These are phyloP conservation scores for Amphirosellinia nigrospora DNA, from an alignment of 495 filamentous ascomycete species.

Conservation along the genomic window DNA sequence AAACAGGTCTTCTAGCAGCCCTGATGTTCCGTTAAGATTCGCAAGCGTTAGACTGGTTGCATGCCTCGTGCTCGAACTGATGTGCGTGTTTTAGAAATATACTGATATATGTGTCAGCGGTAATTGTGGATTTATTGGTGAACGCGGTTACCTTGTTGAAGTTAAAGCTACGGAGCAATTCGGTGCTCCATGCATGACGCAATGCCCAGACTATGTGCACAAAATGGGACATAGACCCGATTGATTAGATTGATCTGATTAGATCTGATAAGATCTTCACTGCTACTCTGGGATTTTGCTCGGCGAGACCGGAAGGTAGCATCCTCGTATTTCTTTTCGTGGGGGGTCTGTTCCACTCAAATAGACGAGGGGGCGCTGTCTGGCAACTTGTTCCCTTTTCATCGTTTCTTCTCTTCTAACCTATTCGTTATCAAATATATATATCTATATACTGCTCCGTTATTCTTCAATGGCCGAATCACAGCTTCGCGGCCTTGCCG, in stretches of 20 bases:
- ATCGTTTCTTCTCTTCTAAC: background rate
- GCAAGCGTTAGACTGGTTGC: background rate
- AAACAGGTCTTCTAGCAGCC: background rate
- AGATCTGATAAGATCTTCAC: slow-evolving; percentile 20
- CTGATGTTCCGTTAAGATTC: background rate
- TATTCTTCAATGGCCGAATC: slow-evolving; percentile 33
- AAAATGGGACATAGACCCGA: background rate
- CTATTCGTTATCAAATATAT: background rate
- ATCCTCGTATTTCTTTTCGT: background rate
- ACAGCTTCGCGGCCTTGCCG: slow-evolving; percentile 33
- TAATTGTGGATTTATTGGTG: background rate
- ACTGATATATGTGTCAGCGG: background rate
- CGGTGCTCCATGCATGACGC: background rate
- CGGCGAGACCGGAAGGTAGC: slow-evolving; percentile 14
- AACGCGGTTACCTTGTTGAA: background rate
- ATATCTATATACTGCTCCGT: background rate
- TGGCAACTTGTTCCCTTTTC: background rate
- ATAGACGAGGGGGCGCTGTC: background rate
- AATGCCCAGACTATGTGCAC: background rate
- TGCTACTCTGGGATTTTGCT: background rate
- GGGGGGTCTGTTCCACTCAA: background rate
- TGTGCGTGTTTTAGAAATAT: background rate
- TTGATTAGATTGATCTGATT: slow-evolving; percentile 22
- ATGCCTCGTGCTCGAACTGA: background rate
- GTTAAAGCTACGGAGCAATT: background rate